These are phyloP conservation scores for Penicillium rolfsii DNA, from an alignment of 2,329 filamentous ascomycete species.

Conservation along the genomic window DNA sequence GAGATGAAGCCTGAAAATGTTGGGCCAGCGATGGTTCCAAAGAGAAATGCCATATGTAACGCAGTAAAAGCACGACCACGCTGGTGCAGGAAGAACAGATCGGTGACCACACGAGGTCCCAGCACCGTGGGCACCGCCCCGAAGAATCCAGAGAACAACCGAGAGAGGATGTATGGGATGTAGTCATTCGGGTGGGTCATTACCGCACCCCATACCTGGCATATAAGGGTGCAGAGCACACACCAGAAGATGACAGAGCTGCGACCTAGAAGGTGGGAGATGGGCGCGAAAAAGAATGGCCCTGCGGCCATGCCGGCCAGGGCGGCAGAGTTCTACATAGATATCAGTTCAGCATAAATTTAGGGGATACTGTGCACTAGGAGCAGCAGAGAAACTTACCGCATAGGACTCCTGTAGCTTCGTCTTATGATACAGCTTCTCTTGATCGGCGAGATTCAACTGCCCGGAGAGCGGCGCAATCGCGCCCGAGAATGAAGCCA, in stretches of 20 bases:
- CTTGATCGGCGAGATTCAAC: conserved; percentile 42
- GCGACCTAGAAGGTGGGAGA: conserved; percentile 43
- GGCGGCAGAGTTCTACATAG: conserved; percentile 39
- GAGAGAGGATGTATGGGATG: conserved; percentile 43
- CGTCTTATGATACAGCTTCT: conserved; percentile 39
- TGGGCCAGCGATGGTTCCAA: conserved; percentile 43
- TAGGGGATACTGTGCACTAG: background rate
- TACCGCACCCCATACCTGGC: conserved; percentile 44
- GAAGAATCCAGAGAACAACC: conserved; percentile 47
- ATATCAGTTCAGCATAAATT: background rate
- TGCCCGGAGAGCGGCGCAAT: conserved; percentile 42
- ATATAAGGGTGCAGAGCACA: conserved; percentile 39
- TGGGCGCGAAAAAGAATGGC: conserved; percentile 45
- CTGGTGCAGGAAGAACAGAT: conserved; percentile 51
- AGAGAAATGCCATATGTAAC: conserved; percentile 42
- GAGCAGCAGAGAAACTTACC: conserved; percentile 23
- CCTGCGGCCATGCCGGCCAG: conserved; percentile 46
- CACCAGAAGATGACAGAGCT: conserved; percentile 47
- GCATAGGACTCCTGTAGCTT: conserved; percentile 39
- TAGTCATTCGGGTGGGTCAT: conserved; percentile 44
- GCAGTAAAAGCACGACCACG: conserved; percentile 46
- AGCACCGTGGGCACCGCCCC: conserved; percentile 46
- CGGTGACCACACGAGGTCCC: conserved; percentile 47
- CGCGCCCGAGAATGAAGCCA: conserved; percentile 43
- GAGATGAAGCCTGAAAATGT: conserved; percentile 49